Evolutionary conservation across 331 rosid species (phyloP).

Genomic region (Rosa hybrid): DNA sequence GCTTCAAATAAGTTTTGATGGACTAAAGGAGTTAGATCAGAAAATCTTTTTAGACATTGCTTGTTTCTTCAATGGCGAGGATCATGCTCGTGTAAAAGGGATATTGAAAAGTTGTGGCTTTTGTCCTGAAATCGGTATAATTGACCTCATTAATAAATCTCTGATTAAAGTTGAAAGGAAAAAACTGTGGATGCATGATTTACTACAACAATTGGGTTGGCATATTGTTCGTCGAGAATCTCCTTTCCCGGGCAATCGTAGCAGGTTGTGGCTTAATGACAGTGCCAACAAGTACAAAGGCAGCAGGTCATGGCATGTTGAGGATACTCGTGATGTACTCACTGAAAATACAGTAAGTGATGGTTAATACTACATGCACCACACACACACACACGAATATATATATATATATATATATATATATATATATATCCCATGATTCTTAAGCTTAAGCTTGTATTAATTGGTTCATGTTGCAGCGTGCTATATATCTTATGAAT

Average conservation of each 20-base stretch:
- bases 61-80: neutral
- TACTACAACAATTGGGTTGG: neutral
- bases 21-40: neutral
- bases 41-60: neutral
- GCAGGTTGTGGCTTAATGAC: conserved; percentile 5
- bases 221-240: neutral
- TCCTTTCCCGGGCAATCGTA: neutral
- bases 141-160: neutral
- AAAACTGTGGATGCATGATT: conserved; percentile 17
- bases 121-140: neutral
- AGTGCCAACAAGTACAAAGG: neutral
- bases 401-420: too few relatives aligned
- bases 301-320: neutral
- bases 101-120: neutral
- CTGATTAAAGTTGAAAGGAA: neutral
- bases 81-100: neutral
- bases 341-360: neutral
- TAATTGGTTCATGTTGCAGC: too few relatives aligned
- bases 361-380: too few relatives aligned
- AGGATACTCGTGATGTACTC: neutral
- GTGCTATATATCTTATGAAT: neutral
- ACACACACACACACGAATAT: neutral
- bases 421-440: too few relatives aligned
- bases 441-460: neutral
- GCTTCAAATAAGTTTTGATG: neutral